Conservation (phyloP, 129 eudicot genomes). For the Apium graveolens region DNA sequence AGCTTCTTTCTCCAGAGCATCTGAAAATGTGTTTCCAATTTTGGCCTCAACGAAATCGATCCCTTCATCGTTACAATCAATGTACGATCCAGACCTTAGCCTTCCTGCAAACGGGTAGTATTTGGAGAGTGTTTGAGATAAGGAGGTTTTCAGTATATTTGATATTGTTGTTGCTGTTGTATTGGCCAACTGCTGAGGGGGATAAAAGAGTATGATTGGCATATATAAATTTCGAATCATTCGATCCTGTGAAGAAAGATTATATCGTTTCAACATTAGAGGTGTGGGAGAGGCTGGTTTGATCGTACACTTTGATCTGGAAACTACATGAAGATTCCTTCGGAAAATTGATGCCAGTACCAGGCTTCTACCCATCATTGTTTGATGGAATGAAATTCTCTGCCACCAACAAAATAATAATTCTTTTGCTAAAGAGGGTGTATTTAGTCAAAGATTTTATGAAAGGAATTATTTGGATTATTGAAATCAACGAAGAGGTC, state of each 20-base stretch:
- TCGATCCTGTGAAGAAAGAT: neutral
- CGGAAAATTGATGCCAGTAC: neutral
- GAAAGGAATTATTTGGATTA: too few relatives aligned
- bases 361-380: neutral
- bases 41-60: slow-evolving; percentile 20
- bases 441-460: too few relatives aligned
- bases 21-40: neutral
- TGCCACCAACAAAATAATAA: too few relatives aligned
- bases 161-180: neutral
- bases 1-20: slow-evolving; percentile 6
- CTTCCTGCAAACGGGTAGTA: slow-evolving; percentile 23
- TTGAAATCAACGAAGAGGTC: too few relatives aligned
- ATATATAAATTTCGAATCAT: neutral
- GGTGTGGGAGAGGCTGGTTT: slow-evolving; percentile 4
- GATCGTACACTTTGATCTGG: neutral
- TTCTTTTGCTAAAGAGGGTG: too few relatives aligned
- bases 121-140: slow-evolving; percentile 16
- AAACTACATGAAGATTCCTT: neutral
- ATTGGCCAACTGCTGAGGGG: neutral
- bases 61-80: neutral
- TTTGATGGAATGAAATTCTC: neutral
- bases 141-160: slow-evolving; percentile 12
- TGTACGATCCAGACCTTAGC: neutral
- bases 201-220: slow-evolving; percentile 1
- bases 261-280: neutral